Percentiles rank a stretch among this genome's conserved stretches.
Evolutionary conservation across 768 basidiomycete genomes (phyloP).

Genomic region (Dentipellis sp.): DNA sequence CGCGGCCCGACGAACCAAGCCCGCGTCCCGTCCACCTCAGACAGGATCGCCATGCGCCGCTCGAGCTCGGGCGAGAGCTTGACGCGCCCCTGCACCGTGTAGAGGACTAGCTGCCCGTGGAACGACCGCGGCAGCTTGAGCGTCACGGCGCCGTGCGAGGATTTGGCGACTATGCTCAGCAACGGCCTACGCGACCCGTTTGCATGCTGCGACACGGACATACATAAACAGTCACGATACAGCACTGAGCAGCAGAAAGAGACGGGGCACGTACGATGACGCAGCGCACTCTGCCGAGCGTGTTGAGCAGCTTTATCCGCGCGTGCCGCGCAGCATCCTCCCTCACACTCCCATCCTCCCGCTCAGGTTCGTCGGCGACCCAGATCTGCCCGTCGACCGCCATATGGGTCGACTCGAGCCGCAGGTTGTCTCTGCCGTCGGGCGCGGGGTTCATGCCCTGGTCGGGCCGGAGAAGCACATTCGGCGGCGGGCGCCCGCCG

Average conservation of each 20-base stretch:
- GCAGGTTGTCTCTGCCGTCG: not conserved
- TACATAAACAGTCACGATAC: not conserved
- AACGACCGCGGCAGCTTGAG: conserved; percentile 11
- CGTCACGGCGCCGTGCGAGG: not conserved
- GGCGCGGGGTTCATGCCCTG: not conserved
- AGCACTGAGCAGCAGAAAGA: not conserved
- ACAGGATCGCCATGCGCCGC: conserved; percentile 1
- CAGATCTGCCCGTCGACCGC: not conserved
- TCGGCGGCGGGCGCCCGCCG: not conserved
- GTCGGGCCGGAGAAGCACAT: not conserved
- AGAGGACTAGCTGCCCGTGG: conserved; percentile 9
- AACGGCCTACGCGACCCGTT: conserved; percentile 7
- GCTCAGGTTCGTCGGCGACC: not conserved
- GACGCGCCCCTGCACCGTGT: conserved; percentile 5
- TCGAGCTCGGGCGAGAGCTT: conserved; percentile 3
- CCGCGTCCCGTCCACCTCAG: conserved; percentile 2
- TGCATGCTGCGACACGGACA: not conserved
- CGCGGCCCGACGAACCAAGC: conserved; percentile 10
- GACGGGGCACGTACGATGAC: not conserved
- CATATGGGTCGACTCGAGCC: not conserved
- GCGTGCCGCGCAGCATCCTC: not conserved
- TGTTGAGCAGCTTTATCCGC: not conserved
- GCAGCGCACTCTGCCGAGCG: not conserved
- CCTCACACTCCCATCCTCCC: not conserved
- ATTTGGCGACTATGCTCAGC: conserved; percentile 3